These are phyloP conservation scores for Crithidia thermophila DNA, from an alignment of 208 protist species.

Conservation along the genomic window DNA sequence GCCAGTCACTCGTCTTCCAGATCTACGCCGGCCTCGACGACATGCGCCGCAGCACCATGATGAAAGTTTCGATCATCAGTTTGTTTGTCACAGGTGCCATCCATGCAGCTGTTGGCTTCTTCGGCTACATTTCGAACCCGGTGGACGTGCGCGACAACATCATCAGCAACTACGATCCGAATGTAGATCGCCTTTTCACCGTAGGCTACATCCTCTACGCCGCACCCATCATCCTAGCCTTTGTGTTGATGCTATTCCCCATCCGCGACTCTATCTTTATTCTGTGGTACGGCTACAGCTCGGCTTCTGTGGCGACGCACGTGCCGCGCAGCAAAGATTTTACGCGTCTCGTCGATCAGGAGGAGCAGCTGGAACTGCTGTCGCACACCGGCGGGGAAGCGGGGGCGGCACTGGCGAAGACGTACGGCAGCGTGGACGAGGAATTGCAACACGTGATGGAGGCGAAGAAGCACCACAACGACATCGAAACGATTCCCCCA, in stretches of 20 bases:
- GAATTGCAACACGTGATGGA: constrained; percentile 34
- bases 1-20: constrained; percentile 81
- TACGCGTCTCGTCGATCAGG: constrained; percentile 32
- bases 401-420: background rate
- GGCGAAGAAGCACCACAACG: constrained; percentile 42
- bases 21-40: constrained; percentile 64
- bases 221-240: constrained; percentile 66
- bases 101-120: constrained; percentile 70
- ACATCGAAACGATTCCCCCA: constrained; percentile 46
- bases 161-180: constrained; percentile 80
- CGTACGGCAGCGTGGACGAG: constrained; percentile 16
- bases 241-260: constrained; percentile 70
- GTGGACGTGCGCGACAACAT: constrained; percentile 68
- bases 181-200: constrained; percentile 55
- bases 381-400: constrained; percentile 3
- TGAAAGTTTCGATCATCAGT: constrained; percentile 51
- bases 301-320: constrained; percentile 61
- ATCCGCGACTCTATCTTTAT: constrained; percentile 83
- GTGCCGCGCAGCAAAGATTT: constrained; percentile 58
- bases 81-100: constrained; percentile 50
- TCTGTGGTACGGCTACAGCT: constrained; percentile 76
- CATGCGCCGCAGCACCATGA: constrained; percentile 70
- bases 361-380: constrained; percentile 44
- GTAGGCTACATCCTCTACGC: constrained; percentile 66
- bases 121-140: constrained; percentile 72